Conservation (phyloP, 768 basidiomycete species). For the Amanita jacksonii region DNA sequence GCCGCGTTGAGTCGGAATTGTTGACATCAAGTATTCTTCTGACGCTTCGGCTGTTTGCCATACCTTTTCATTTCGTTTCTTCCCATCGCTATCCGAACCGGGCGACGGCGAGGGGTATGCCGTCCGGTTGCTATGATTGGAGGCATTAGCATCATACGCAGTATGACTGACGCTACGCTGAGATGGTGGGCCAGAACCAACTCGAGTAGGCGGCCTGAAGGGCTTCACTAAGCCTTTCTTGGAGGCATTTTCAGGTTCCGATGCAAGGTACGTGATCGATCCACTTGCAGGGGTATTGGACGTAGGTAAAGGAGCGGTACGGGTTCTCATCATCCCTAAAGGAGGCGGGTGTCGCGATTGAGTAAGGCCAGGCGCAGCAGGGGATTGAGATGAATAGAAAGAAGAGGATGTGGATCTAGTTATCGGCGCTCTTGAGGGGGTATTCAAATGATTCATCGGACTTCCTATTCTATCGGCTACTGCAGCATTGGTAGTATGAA, state of each 20-base stretch:
- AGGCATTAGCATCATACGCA: not conserved
- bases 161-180: not conserved
- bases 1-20: not conserved
- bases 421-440: not conserved
- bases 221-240: not conserved
- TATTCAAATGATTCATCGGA: not conserved
- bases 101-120: constrained; percentile 5
- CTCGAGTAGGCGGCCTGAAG: constrained; percentile 1
- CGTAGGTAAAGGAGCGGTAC: not conserved
- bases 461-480: not conserved
- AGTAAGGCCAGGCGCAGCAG: too few species aligned
- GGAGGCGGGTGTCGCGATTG: not conserved
- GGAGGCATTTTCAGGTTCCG: too few species aligned
- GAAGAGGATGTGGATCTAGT: not conserved
- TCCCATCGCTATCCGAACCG: not conserved
- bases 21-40: not conserved
- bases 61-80: not conserved
- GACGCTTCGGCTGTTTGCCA: not conserved
- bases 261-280: too few species aligned
- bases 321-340: constrained; percentile 4
- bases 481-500: not conserved
- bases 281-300: too few species aligned
- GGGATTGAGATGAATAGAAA: not conserved
- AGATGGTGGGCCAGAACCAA: not conserved
- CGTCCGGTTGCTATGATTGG: not conserved